These are phyloP conservation scores for Arthrobotrys megalospora DNA, from an alignment of 2,329 filamentous ascomycete genomes.

Conservation along the genomic window DNA sequence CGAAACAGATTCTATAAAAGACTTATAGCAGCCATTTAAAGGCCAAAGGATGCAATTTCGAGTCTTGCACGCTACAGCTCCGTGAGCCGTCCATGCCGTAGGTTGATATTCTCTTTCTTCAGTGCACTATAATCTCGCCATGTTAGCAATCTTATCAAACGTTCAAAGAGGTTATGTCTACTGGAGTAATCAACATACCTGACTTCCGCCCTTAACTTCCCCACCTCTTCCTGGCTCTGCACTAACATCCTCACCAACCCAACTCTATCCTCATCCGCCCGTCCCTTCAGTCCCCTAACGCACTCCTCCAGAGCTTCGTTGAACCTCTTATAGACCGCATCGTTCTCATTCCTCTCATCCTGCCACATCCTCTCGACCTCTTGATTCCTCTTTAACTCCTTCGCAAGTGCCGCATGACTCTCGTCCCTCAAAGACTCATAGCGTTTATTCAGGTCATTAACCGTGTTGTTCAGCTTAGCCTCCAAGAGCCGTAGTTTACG, in stretches of 20 bases:
- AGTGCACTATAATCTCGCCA: conserved; percentile 16
- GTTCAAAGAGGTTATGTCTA: neutral
- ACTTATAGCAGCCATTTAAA: neutral
- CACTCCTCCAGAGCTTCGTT: conserved; percentile 91
- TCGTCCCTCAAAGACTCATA: conserved; percentile 60
- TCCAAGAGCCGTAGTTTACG: conserved; percentile 47
- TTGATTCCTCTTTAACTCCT: conserved; percentile 62
- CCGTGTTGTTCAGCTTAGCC: conserved; percentile 55
- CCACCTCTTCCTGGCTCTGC: conserved; percentile 82
- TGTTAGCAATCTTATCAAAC: conserved; percentile 2
- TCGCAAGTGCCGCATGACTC: conserved; percentile 61
- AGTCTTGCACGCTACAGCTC: conserved; percentile 27
- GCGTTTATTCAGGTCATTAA: conserved; percentile 61
- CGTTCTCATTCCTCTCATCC: conserved; percentile 76
- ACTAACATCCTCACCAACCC: conserved; percentile 79
- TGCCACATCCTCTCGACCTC: conserved; percentile 63
- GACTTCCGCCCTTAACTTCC: conserved; percentile 86
- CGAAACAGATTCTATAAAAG: neutral
- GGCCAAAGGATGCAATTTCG: neutral
- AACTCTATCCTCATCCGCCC: conserved; percentile 79
- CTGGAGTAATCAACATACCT: conserved; percentile 60
- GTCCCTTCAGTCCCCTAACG: conserved; percentile 79
- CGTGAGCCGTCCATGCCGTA: conserved; percentile 43
- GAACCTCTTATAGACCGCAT: conserved; percentile 90
- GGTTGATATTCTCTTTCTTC: conserved; percentile 59